Evolutionary conservation across 2,329 filamentous ascomycete genomes (phyloP), one percentile per base, ranked within the genome.

Genomic region (Aspergillus brasiliensis): DNA sequence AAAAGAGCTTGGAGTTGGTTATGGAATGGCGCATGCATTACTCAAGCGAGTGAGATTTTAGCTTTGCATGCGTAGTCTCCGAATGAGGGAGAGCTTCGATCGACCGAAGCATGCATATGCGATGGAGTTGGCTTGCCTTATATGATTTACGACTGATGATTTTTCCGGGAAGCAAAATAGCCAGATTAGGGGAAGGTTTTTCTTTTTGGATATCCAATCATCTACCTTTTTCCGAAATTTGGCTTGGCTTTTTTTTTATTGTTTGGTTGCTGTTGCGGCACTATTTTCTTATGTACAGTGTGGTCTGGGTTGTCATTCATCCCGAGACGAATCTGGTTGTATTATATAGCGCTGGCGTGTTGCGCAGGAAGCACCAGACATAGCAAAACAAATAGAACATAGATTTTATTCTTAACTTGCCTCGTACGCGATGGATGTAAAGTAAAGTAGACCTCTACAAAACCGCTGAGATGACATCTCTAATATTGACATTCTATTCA

Each of bases 111-210:
- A 28, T 17, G 28, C 21, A 44, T 34, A 23, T 47, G 21, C 40
- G 42, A 47, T 34, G 23, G 21, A 19, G 19, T 37, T 19, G 38
- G 21, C 46, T 55, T 38, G 31, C 52, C 49, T 44, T 55, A 42
- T 28, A 49, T 47, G 47, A 59, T 61, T 61, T 51, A 63, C 53
- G 59, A 62, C 52, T 63, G 48, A 63, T 59, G 62, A 63, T 52
- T 61, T 53, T 34, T 5, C 10, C 51, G 31, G 15, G 51, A 23
- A 34, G 31, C 31, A 40, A 13, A 31, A 15, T 28, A 19, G 19
- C 23, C 28, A 46, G 38, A 31, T 15, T 8, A n/a, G 5, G 23
- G 15, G 21, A 49, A 49, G 46, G 17, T 49, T 27, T n/a, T 31
- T 31, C 11, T 49, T 27, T n/a, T 31, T 31, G 27, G 46, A 28